Evolutionary conservation across 371 early-diverging fungal species (phyloP), one percentile per base, ranked within the genome.

Genomic region (Lichtheimia hyalospora): DNA sequence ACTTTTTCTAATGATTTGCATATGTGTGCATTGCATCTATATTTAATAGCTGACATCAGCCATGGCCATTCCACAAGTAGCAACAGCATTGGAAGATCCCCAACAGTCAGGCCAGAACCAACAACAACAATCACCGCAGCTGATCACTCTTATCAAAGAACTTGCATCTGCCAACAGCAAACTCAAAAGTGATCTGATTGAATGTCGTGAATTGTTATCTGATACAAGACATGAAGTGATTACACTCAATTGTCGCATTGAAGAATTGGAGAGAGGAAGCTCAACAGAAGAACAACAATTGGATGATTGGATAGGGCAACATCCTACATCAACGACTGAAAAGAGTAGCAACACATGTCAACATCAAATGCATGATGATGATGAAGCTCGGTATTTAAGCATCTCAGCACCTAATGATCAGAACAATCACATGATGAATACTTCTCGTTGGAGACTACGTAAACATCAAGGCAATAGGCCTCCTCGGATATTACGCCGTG

Each of bases 141-240:
- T 66, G 0, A 64, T 72, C 43, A 42, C 73, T 0, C 58, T 80
- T 20, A 74, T 80, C 34, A 80, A 75, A 61, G 81, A 80, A 44
- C 51, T 80, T 10, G 77, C 71, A 7, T 68, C 68, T 12, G 71
- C 81, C 10, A 76, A 80, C 46, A 70, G 64, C 52, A 77, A 80
- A 52, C 52, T 74, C 24, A 80, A 77, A 52, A 61, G 57, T 5
- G 77, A 80, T 18, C 49, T 79, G 10, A 61, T 74, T 24, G 73
- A 71, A 48, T 75, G 70, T 34, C 72, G 61, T 27, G 74, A 72
- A 18, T 52, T 70, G 40, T 52, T 79, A 15, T 62, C 71, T 7
- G 78, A 78, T 18, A 60, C 68, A 24, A 58, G 66, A 27, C 62
- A 54, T 12, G 77, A 77, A 53, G 59, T 74, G 5, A 55, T 54